A percentile compares a stretch with the other conserved stretches of the same genome.
These are phyloP conservation scores for Trifolium repens DNA, from an alignment of 306 rosid species.

Conservation along the genomic window DNA sequence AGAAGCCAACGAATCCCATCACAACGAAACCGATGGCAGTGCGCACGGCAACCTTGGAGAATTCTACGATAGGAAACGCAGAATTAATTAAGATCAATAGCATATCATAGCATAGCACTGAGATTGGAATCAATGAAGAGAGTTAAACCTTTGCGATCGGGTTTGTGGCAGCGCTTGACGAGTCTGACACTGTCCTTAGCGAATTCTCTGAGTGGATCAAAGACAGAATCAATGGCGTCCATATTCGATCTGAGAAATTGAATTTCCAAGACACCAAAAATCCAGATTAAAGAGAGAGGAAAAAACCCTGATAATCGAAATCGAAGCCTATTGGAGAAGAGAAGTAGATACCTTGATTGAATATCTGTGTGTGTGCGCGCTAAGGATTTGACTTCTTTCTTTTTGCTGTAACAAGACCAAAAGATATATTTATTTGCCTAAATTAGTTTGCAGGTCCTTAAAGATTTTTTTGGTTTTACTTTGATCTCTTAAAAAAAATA, in stretches of 20 bases:
- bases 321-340: too few relatives aligned
- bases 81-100: neutral
- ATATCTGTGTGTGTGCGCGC: too few relatives aligned
- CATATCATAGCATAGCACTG: neutral
- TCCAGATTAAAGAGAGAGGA: neutral
- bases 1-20: slow-evolving; percentile 84
- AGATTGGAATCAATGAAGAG: neutral
- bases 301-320: neutral
- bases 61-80: slow-evolving; percentile 49
- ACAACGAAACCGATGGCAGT: slow-evolving; percentile 84
- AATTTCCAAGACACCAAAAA: neutral
- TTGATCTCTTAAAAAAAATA: too few relatives aligned
- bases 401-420: too few relatives aligned
- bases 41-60: slow-evolving; percentile 77
- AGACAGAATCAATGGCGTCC: slow-evolving; percentile 47
- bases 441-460: too few relatives aligned
- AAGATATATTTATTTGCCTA: too few relatives aligned
- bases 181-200: slow-evolving; percentile 49
- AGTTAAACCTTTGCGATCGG: slow-evolving; percentile 46
- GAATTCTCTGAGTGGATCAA: slow-evolving; percentile 49
- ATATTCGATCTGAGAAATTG: slow-evolving; percentile 33
- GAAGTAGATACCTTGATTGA: too few relatives aligned
- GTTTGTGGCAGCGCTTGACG: slow-evolving; percentile 52
- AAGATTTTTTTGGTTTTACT: too few relatives aligned
- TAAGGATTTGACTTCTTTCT: too few relatives aligned